Conservation (phyloP, 129 eudicot species). For the Smallanthus sonchifolius region DNA sequence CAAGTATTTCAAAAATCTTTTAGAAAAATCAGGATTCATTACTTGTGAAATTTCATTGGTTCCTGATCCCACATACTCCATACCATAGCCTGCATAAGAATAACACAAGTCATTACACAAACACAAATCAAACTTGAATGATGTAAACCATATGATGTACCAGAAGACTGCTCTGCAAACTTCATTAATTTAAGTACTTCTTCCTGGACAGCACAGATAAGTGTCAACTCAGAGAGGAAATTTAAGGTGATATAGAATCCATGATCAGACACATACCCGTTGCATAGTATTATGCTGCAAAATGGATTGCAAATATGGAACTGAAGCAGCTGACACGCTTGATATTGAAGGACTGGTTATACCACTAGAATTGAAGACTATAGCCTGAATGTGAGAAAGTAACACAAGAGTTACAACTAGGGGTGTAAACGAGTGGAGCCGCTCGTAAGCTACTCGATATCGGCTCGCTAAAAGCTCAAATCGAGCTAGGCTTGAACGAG, state of each 20-base stretch:
- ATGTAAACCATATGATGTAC: conserved; percentile 33
- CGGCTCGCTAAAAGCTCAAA: too few species aligned
- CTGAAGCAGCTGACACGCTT: conserved; percentile 48
- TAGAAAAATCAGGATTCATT: not conserved
- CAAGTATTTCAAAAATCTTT: not conserved
- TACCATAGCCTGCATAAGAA: conserved; percentile 42
- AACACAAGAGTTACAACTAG: conserved; percentile 23
- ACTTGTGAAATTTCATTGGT: conserved; percentile 54
- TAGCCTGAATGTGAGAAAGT: conserved; percentile 39
- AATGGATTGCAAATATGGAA: conserved; percentile 75
- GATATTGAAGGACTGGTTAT: conserved; percentile 34
- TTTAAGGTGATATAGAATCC: not conserved
- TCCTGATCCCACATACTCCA: conserved; percentile 50
- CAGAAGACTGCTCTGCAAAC: conserved; percentile 64
- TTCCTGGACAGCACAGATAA: conserved; percentile 47
- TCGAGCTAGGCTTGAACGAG: too few species aligned
- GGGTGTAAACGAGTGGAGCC: too few species aligned
- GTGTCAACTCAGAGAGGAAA: conserved; percentile 10
- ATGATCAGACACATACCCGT: conserved; percentile 49
- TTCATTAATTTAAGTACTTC: conserved; percentile 70
- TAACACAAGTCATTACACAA: not conserved
- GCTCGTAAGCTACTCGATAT: too few species aligned
- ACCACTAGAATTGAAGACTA: conserved; percentile 38
- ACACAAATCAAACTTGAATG: not conserved
- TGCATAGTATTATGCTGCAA: conserved; percentile 77